Conservation (phyloP, 495 filamentous ascomycete species). For the Neurospora sp. region DNA sequence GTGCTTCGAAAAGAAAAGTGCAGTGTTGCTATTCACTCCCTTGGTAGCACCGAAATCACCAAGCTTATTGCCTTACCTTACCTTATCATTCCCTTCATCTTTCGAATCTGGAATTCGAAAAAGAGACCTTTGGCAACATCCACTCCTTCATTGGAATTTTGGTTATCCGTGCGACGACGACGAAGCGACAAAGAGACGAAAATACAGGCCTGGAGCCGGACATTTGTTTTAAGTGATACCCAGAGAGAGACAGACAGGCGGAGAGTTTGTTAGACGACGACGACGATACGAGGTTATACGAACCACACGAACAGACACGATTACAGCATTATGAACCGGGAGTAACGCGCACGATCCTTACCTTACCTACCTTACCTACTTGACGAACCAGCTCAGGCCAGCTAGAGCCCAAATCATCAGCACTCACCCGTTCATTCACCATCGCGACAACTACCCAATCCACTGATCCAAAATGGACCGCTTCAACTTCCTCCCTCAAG, state of each 20-base stretch:
- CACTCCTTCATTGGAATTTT: background rate
- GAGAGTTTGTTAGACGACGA: background rate
- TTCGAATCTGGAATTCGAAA: background rate
- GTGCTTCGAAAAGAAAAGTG: background rate
- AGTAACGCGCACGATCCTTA: background rate
- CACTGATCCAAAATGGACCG: conserved; percentile 16
- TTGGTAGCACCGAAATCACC: background rate
- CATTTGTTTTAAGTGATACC: background rate
- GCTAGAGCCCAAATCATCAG: too few relatives aligned
- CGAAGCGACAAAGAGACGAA: background rate
- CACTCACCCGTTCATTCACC: background rate
- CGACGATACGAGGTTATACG: background rate
- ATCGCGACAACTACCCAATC: background rate
- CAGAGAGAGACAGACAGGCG: background rate
- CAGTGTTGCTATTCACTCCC: background rate
- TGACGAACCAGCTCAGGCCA: too few relatives aligned
- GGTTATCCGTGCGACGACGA: background rate
- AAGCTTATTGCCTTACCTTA: background rate
- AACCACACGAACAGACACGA: background rate
- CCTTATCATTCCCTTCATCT: background rate
- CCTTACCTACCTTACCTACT: background rate
- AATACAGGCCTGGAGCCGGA: background rate
- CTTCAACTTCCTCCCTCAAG: conserved; percentile 19
- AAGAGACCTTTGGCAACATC: background rate
- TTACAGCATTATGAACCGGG: background rate